A percentile compares a stretch with the other conserved stretches of the same genome.
These are phyloP conservation scores for Colletotrichum sublineola DNA, from an alignment of 2,329 filamentous ascomycete species.

Conservation along the genomic window DNA sequence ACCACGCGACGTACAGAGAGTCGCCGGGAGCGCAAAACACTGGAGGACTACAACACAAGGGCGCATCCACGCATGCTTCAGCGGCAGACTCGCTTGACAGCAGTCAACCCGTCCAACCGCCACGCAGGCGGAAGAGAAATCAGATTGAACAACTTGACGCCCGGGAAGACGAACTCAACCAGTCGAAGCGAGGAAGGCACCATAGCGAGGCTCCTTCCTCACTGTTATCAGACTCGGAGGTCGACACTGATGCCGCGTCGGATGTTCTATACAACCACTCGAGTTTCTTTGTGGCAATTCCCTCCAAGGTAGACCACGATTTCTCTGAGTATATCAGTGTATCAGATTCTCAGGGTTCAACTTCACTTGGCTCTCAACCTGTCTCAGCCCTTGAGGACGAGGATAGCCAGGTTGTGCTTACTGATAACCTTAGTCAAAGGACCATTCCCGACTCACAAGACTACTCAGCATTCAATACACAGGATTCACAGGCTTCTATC, in stretches of 20 bases:
- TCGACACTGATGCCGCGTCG: conserved; percentile 37
- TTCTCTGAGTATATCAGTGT: conserved; percentile 53
- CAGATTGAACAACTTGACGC: not conserved
- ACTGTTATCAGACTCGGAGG: conserved; percentile 32
- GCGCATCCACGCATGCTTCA: not conserved
- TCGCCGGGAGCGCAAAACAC: not conserved
- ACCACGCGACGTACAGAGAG: not conserved
- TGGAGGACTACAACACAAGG: not conserved
- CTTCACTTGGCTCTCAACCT: conserved; percentile 49
- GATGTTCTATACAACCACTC: conserved; percentile 27
- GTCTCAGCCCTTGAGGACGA: conserved; percentile 54
- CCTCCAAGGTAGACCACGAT: conserved; percentile 51
- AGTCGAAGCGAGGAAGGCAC: conserved; percentile 21
- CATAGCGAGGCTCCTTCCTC: conserved; percentile 28
- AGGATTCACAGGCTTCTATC: conserved; percentile 11
- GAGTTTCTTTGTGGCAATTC: conserved; percentile 47
- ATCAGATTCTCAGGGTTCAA: conserved; percentile 47
- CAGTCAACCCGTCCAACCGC: conserved; percentile 34
- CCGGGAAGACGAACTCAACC: conserved; percentile 13
- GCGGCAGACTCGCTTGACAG: conserved; percentile 19
- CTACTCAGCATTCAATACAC: conserved; percentile 19
- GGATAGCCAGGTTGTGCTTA: conserved; percentile 50
- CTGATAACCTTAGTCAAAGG: conserved; percentile 50
- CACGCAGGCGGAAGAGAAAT: conserved; percentile 26
- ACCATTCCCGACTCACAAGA: conserved; percentile 63